phyloP scores from a whole-genome alignment of 495 filamentous ascomycete species.

The Podospora sp. region DNA sequence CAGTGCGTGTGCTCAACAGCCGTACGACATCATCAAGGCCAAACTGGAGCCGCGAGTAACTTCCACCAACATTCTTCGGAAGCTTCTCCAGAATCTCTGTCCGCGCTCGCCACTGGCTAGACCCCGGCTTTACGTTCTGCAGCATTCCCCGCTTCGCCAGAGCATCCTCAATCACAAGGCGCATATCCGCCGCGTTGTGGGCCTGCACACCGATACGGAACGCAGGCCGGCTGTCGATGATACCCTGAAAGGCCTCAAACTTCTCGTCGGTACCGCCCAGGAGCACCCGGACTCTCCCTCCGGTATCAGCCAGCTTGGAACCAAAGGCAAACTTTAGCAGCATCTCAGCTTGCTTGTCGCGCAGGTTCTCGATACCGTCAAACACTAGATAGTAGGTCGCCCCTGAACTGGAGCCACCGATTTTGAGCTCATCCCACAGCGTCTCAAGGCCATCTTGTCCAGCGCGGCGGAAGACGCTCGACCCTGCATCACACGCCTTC shows the following conservation, averaged over 20 bases:
- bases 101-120: conserved; percentile 18
- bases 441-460: neutral
- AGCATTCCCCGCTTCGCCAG: conserved; percentile 23
- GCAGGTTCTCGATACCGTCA: conserved; percentile 23
- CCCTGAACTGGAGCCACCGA: conserved; percentile 9
- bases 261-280: no score
- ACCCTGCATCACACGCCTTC: neutral
- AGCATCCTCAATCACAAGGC: conserved; percentile 20
- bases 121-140: conserved; percentile 16
- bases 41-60: conserved; percentile 12
- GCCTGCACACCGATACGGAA: neutral
- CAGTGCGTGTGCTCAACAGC: conserved; percentile 20
- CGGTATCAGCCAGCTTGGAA: neutral
- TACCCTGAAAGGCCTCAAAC: no score
- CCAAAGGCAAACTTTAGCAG: neutral
- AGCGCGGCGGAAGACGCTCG: conserved; percentile 6
- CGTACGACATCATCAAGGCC: conserved; percentile 20
- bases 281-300: no score
- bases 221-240: no score
- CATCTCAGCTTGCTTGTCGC: neutral
- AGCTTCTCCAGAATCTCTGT: neutral
- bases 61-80: no score
- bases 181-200: conserved; percentile 21
- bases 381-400: conserved; percentile 23
- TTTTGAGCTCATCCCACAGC: conserved; percentile 24